A percentile compares a stretch with the other conserved stretches of the same genome.
Conservation (phyloP, 345 rosid genomes). For the Triadica sebifera region DNA sequence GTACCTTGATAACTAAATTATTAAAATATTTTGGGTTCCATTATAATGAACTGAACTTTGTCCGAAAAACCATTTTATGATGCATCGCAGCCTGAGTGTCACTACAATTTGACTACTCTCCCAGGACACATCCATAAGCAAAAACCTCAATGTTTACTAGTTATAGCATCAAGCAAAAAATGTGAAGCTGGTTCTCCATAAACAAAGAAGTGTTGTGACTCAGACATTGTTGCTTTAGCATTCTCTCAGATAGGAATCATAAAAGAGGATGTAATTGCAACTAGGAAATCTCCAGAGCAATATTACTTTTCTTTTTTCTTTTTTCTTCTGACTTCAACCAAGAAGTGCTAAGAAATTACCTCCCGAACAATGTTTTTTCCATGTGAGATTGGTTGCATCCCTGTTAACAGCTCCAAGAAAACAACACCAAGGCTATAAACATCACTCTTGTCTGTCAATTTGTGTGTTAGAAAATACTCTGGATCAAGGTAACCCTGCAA, state of each 20-base stretch:
- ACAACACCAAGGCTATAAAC: conserved; percentile 96
- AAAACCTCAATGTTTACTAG: not conserved
- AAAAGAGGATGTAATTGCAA: not conserved
- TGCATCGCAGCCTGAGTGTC: no score
- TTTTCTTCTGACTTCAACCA: no score
- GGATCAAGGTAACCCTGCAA: conserved; percentile 98
- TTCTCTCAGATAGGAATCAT: not conserved
- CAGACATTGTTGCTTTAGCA: no score
- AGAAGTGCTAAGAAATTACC: conserved; percentile 39
- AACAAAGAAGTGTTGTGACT: no score
- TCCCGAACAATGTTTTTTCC: conserved; percentile 96
- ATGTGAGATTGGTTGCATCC: conserved; percentile 89
- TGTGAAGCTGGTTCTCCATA: no score
- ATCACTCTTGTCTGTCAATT: conserved; percentile 92
- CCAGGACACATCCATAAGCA: no score
- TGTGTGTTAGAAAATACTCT: conserved; percentile 88
- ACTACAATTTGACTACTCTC: not conserved
- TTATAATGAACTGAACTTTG: no score
- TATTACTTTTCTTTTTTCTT: no score
- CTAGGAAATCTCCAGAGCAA: not conserved
- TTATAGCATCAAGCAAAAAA: no score
- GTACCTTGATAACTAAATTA: no score
- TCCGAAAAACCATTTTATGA: no score
- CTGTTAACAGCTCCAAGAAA: conserved; percentile 84
- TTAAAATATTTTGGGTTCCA: no score